Percentiles rank a stretch among this genome's conserved stretches.
These are phyloP conservation scores for Colletotrichum echinochloae DNA, from an alignment of 2,329 filamentous ascomycete genomes.

Conservation along the genomic window DNA sequence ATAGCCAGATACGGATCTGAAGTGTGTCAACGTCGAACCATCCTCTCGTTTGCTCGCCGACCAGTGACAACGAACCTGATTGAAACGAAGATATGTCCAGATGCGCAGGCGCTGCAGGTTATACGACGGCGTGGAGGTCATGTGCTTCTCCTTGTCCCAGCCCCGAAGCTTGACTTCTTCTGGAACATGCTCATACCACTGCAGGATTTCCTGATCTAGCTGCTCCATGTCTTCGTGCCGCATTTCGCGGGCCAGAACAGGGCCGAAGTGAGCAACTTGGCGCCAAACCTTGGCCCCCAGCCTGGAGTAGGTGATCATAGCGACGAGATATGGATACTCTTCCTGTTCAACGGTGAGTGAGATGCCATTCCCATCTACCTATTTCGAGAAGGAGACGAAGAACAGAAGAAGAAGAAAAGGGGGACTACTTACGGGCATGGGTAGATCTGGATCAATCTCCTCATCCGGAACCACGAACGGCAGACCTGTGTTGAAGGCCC, in stretches of 20 bases:
- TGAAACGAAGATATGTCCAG: slow-evolving; percentile 86
- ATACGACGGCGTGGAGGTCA: slow-evolving; percentile 69
- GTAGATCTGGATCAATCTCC: slow-evolving; percentile 84
- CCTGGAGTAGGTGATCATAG: slow-evolving; percentile 87
- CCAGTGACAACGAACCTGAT: slow-evolving; percentile 66
- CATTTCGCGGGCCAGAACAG: slow-evolving; percentile 70
- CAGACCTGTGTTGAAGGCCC: slow-evolving; percentile 90
- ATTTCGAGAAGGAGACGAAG: not conserved
- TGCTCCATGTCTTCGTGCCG: slow-evolving; percentile 81
- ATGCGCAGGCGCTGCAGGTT: slow-evolving; percentile 81
- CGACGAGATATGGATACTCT: slow-evolving; percentile 77
- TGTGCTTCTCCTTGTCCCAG: slow-evolving; percentile 66
- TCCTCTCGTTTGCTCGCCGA: not conserved
- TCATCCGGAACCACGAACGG: slow-evolving; percentile 88
- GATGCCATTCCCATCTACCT: too few species aligned
- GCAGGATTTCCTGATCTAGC: slow-evolving; percentile 84
- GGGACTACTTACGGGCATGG: slow-evolving; percentile 74
- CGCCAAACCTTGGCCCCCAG: slow-evolving; percentile 90
- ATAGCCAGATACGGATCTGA: slow-evolving; percentile 84
- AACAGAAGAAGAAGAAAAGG: too few species aligned
- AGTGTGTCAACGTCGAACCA: slow-evolving; percentile 15
- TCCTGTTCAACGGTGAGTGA: slow-evolving; percentile 53
- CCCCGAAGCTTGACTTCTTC: slow-evolving; percentile 69
- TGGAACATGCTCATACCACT: slow-evolving; percentile 86
- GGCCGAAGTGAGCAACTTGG: slow-evolving; percentile 77